phyloP scores from a whole-genome alignment of 257 asterid genomes.

The Nicotiana knightiana region DNA sequence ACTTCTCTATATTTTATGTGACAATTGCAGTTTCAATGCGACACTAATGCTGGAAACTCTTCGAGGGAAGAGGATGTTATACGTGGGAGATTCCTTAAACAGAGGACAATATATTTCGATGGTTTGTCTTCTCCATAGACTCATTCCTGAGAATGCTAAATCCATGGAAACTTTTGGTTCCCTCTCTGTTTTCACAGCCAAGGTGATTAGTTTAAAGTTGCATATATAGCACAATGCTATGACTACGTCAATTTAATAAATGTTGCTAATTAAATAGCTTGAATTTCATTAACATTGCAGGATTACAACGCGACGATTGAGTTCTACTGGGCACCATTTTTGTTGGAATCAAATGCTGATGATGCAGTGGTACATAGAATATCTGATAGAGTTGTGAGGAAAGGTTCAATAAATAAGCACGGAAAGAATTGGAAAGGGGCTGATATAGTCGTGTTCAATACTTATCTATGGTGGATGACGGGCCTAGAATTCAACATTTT shows the following conservation, averaged over 20 bases:
- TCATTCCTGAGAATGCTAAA: constrained; percentile 49
- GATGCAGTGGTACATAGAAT: constrained; percentile 53
- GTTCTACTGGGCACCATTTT: constrained; percentile 86
- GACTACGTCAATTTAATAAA: background rate
- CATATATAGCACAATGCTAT: background rate
- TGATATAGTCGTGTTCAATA: constrained; percentile 69
- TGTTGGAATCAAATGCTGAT: constrained; percentile 78
- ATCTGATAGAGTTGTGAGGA: constrained; percentile 45
- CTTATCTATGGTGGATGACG: constrained; percentile 83
- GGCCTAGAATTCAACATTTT: constrained; percentile 42
- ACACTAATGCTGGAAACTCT: constrained; percentile 62
- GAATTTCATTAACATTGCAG: constrained; percentile 23
- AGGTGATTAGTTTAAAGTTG: constrained; percentile 29
- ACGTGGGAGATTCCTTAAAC: constrained; percentile 74
- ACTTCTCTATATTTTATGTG: background rate
- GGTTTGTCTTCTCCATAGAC: constrained; percentile 61
- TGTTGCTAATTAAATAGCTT: background rate
- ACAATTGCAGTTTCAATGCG: constrained; percentile 56
- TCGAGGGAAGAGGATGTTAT: constrained; percentile 65
- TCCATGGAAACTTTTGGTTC: constrained; percentile 46
- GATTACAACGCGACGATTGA: constrained; percentile 67
- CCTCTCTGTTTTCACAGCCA: constrained; percentile 52
- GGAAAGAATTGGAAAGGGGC: constrained; percentile 69
- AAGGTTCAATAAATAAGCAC: constrained; percentile 58
- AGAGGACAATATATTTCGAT: constrained; percentile 67